Conservation (phyloP, 306 rosid genomes). For the Trifolium fragiferum region DNA sequence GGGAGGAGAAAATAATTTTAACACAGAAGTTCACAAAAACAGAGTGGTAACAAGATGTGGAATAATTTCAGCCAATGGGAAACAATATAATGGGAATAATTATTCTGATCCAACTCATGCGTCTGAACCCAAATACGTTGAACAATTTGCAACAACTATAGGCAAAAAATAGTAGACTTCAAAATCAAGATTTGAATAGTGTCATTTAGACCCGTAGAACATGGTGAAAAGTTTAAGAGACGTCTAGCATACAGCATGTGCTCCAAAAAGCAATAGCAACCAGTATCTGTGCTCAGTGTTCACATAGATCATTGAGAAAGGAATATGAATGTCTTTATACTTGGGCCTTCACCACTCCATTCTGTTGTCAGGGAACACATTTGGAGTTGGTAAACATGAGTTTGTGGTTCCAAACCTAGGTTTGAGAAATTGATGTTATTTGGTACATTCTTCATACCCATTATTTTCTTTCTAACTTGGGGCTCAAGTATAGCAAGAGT, state of each 20-base stretch:
- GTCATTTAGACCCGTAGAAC: neutral
- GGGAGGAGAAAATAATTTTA: neutral
- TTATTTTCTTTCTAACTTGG: neutral
- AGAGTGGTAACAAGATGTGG: neutral
- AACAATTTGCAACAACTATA: neutral
- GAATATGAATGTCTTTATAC: too few relatives aligned
- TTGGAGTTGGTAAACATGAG: neutral
- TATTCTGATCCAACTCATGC: neutral
- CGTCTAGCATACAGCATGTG: neutral
- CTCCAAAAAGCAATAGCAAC: neutral
- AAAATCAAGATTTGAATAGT: too few relatives aligned
- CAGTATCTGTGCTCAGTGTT: neutral
- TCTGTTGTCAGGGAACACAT: neutral
- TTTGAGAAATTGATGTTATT: neutral
- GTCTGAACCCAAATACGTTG: neutral
- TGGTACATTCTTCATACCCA: neutral
- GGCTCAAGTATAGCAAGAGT: neutral
- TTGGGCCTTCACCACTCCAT: neutral
- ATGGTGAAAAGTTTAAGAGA: neutral
- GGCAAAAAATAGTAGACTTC: neutral
- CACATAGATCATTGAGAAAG: too few relatives aligned
- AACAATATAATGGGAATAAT: neutral
- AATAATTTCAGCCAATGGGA: too few relatives aligned
- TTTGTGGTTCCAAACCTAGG: neutral
- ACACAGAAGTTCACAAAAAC: neutral